Base-by-base conservation (phyloP, 2,329 filamentous ascomycete species). In the Talaromyces sp. region DNA sequence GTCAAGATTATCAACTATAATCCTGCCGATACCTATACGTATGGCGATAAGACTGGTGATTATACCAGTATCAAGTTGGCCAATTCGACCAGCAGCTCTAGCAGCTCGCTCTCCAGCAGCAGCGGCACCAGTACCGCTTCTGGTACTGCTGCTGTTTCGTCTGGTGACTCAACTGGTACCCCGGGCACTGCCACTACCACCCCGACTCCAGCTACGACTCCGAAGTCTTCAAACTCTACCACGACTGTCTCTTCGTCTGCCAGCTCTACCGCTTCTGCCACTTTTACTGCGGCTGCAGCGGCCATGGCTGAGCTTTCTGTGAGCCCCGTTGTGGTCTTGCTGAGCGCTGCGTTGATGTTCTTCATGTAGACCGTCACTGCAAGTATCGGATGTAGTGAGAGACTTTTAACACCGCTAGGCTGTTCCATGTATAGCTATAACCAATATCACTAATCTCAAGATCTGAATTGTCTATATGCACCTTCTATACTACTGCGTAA, bases 1-100 rank as follows among this genome's bases (percentile, higher is more conserved):
- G 76, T 85, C 36, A 78, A 80, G 32, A 80, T 83, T 58, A 69
- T 76, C 64, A 85, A 84, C 75, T 84, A 83, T 69, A 83, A 80
- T 56, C 85, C 86, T 0, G 80, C 77, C 54, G 85, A 85, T 67
- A 83, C 85, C 67, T 93, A 92, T 71, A 75, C 81, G 53, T 92
- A 85, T 68, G 79, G 80, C 28, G 88, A 90, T 69, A 77, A 77
- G 44, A 79, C 81, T 0, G 89, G 89, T 57, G 78, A 75, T 58
- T 89, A 80, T 79, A 68, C 87, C 68, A 89, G 86, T 76, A 89
- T 90, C 72, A 79, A 88, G 4, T 5, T 53, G 30, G 51, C 59
- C 25, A 61, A 62, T 36, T 42, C 55, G 4, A 58, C 49, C 39
- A 62, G 52, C 27, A 13, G 55, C 42, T 49, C 27, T 36, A 28